A percentile compares a stretch with the other conserved stretches of the same genome.
These are phyloP conservation scores for Pichia sp. DNA, from an alignment of 1,139 yeast species.

Conservation along the genomic window DNA sequence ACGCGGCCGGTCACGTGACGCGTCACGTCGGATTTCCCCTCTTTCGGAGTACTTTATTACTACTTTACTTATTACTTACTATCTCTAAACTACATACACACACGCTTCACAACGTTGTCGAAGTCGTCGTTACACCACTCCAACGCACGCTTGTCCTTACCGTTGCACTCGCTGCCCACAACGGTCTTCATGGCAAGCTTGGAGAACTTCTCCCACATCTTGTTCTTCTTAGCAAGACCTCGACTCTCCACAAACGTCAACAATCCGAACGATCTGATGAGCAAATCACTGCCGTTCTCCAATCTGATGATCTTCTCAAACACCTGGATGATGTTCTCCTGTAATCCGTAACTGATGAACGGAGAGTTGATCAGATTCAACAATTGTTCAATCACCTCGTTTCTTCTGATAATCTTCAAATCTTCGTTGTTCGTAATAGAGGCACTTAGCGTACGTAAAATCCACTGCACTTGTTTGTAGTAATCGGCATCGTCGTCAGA, in stretches of 20 bases:
- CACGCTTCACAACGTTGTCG: conserved; percentile 38
- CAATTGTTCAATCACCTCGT: conserved; percentile 66
- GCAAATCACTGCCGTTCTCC: conserved; percentile 58
- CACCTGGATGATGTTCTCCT: conserved; percentile 41
- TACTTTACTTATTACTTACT: too few species aligned
- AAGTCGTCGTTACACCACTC: conserved; percentile 63
- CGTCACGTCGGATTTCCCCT: too few species aligned
- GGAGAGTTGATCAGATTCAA: conserved; percentile 55
- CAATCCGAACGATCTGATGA: conserved; percentile 64
- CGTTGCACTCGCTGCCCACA: conserved; percentile 39
- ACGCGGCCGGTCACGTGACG: too few species aligned
- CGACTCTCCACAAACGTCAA: conserved; percentile 49
- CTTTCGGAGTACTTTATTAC: neutral
- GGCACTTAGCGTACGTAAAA: conserved; percentile 47
- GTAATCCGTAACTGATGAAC: conserved; percentile 41
- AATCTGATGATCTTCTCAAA: conserved; percentile 51
- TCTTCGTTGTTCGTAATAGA: conserved; percentile 51
- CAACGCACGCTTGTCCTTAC: conserved; percentile 50
- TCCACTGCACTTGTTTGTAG: conserved; percentile 64
- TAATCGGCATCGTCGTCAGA: conserved; percentile 43
- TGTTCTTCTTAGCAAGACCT: conserved; percentile 21
- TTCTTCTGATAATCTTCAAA: conserved; percentile 47
- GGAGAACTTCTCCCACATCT: conserved; percentile 38
- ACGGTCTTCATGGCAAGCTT: conserved; percentile 49
- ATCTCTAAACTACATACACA: conserved; percentile 13